Conservation (phyloP, 768 basidiomycete species). For the Tulasnella sp. region DNA sequence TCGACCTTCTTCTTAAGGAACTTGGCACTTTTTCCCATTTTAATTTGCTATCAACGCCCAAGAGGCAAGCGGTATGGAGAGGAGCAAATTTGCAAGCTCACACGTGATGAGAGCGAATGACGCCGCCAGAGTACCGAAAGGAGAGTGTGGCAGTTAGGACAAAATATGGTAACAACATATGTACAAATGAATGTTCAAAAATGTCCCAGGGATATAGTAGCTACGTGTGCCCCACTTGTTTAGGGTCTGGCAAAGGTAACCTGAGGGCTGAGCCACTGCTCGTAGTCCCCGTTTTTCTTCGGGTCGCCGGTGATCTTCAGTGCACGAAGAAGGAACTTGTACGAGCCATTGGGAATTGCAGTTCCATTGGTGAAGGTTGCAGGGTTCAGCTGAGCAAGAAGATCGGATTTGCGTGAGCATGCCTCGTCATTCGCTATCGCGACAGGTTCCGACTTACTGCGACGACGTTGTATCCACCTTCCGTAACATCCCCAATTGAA, state of each 20-base stretch:
- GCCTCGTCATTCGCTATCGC: neutral
- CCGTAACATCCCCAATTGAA: neutral
- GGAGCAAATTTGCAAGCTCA: neutral
- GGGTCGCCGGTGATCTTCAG: constrained; percentile 47
- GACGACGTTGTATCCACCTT: neutral
- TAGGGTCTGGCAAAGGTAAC: constrained; percentile 33
- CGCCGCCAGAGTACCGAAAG: neutral
- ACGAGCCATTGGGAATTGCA: constrained; percentile 23
- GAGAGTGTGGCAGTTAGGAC: neutral
- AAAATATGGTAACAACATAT: neutral
- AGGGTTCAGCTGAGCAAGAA: neutral
- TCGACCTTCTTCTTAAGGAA: constrained; percentile 16
- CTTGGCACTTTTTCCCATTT: neutral
- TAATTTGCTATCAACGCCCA: neutral
- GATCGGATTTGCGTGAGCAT: neutral
- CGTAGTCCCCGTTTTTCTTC: constrained; percentile 44
- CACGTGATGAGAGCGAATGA: constrained; percentile 1
- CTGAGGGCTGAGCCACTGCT: constrained; percentile 43
- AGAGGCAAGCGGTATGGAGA: too few species aligned
- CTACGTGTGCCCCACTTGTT: neutral
- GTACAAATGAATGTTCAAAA: neutral
- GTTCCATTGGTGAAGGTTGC: neutral
- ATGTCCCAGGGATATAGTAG: neutral
- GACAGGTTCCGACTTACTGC: neutral
- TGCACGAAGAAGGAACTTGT: constrained; percentile 29